Base-by-base conservation (phyloP, 805 yeast genomes). In the Ogataea chonburiensis region DNA sequence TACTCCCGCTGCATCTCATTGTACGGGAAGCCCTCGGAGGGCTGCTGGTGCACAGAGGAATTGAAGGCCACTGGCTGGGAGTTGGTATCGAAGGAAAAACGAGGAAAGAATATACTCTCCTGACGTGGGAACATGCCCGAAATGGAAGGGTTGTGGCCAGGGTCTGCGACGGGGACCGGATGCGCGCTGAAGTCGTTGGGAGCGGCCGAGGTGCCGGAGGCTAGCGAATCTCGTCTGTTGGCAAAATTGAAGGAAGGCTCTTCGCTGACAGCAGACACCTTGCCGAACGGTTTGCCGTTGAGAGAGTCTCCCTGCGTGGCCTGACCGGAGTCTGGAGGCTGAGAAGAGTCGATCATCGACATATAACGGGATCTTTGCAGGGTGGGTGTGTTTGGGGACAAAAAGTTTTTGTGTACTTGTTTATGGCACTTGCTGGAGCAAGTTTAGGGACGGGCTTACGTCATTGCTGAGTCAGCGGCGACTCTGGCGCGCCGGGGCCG, bases 41-140 rank as follows among this genome's bases (percentile, higher is more conserved):
- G 29, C 9, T 39, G 29, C 34, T 43, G 54, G 3, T 45, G 30
- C 5, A 44, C 15, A 7, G 38, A 28, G 2, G 35, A 42, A 34
- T 47, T 47, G 32, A 49, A 47, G 22, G 47, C 40, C 13, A 37
- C 43, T 10, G 47, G 42, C 24, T 46, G 47, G n/a, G 34, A 41
- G 3, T 45, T 32, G 8, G 47, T 38, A 32, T 57, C 62, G 28
- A 56, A 56, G 9, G 60, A 56, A 16, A 52, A 52, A 18, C 61
- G 37, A 15, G 61, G 60, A 38, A 46, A 53, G 24, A 53, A 55
- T 3, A 57, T 47, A 17, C 56, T 50, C 34, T 56, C 61, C 32
- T 56, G 56, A 17, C 60, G 47, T 6, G 58, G 55, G 30, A 46
- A 54, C 29, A 46, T 34, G 4, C 48, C 42, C 9, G 43, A 26